Evolutionary conservation across 352 stramenopile genomes (phyloP).

Genomic region (Phytopythium oedochilum): DNA sequence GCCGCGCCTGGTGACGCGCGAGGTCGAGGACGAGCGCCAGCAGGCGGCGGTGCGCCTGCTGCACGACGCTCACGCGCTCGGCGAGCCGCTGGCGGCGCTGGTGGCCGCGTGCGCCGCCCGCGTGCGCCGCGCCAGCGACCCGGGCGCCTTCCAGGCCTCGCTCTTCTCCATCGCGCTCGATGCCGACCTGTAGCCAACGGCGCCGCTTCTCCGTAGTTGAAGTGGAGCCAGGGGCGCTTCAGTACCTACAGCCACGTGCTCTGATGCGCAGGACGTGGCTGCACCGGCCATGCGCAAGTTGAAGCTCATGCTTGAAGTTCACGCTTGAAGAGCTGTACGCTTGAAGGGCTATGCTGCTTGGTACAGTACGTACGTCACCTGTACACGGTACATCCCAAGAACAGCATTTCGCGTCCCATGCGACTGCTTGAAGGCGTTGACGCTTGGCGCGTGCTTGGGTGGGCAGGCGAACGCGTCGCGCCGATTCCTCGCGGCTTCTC

Average conservation of each 20-base stretch:
- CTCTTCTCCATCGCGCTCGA: constrained; percentile 59
- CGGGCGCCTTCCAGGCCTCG: constrained; percentile 34
- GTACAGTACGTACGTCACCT: too few species aligned
- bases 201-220: too few species aligned
- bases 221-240: not conserved
- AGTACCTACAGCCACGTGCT: too few species aligned
- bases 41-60: constrained; percentile 52
- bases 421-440: not conserved
- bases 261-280: not conserved
- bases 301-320: not conserved
- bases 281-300: not conserved
- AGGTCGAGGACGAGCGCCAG: constrained; percentile 56
- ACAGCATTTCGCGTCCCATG: too few species aligned
- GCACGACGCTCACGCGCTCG: constrained; percentile 27
- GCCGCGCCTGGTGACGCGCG: constrained; percentile 37
- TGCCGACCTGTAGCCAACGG: constrained; percentile 9
- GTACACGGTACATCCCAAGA: too few species aligned
- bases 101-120: constrained; percentile 29
- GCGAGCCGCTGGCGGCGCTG: constrained; percentile 13
- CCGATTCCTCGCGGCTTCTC: not conserved
- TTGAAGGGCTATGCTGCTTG: not conserved
- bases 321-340: too few species aligned
- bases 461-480: not conserved
- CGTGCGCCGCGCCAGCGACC: constrained; percentile 28
- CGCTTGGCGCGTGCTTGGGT: not conserved